Conservation (phyloP, 2,329 filamentous ascomycete genomes). For the Trichoderma sp. region DNA sequence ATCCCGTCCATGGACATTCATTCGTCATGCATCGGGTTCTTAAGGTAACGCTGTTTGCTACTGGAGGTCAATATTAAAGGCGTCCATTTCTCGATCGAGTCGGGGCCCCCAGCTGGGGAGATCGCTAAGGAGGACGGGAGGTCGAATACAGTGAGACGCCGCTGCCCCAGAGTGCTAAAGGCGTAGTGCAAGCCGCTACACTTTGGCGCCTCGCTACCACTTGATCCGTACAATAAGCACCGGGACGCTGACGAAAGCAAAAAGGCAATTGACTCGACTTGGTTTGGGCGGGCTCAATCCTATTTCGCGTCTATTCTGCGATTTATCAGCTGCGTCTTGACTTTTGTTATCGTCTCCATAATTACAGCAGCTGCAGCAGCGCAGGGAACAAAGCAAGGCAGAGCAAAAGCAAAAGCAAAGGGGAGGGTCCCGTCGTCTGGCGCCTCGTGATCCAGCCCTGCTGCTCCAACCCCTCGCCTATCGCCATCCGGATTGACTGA, state of each 20-base stretch:
- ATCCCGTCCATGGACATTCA: neutral
- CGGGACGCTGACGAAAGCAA: slow-evolving; percentile 8
- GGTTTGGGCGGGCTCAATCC: neutral
- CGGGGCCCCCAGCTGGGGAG: neutral
- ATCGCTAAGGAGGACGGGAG: neutral
- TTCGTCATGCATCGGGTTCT: neutral
- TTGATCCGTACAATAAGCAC: neutral
- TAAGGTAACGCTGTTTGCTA: neutral
- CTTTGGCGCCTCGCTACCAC: neutral
- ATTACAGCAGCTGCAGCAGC: neutral
- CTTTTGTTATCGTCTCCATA: neutral
- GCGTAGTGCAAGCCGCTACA: neutral
- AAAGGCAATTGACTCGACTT: neutral
- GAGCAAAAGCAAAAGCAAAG: neutral
- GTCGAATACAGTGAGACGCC: neutral
- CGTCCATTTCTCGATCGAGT: neutral
- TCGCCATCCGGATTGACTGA: slow-evolving; percentile 9
- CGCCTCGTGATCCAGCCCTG: slow-evolving; percentile 20
- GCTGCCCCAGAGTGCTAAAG: neutral
- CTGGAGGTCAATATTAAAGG: neutral
- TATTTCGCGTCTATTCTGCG: neutral
- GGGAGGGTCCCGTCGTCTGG: slow-evolving; percentile 17
- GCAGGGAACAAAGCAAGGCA: neutral
- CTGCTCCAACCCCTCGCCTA: slow-evolving; percentile 15
- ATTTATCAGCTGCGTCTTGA: neutral